A percentile compares a stretch with the other conserved stretches of the same genome.
Conservation (phyloP, 805 yeast species). For the Geotrichum ghanense region DNA sequence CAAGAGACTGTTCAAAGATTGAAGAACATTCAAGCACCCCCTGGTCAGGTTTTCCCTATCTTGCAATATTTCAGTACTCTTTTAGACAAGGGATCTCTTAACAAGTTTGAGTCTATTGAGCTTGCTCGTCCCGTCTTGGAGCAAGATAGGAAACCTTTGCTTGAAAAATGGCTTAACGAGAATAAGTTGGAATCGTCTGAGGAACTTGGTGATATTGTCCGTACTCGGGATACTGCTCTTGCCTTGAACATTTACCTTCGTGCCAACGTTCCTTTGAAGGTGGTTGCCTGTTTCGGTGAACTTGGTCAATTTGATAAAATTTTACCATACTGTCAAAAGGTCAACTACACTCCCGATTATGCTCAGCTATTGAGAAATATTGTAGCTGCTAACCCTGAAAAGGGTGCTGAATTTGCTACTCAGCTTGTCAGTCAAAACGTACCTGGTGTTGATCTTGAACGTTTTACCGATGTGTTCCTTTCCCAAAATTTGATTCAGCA, state of each 20-base stretch:
- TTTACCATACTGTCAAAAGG: conserved; percentile 85
- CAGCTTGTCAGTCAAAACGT: conserved; percentile 61
- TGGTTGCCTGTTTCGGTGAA: conserved; percentile 85
- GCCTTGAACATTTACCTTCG: conserved; percentile 87
- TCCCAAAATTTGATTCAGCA: conserved; percentile 92
- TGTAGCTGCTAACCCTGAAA: conserved; percentile 90
- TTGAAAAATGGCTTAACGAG: conserved; percentile 94
- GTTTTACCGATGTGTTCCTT: conserved; percentile 84
- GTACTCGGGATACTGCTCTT: conserved; percentile 72
- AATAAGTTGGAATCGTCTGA: conserved; percentile 92
- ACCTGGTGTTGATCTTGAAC: conserved; percentile 62
- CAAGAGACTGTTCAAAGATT: conserved; percentile 89
- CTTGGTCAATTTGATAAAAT: conserved; percentile 94
- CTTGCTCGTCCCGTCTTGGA: conserved; percentile 91
- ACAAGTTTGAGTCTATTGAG: conserved; percentile 88
- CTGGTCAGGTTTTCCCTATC: conserved; percentile 91
- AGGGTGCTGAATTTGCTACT: conserved; percentile 94
- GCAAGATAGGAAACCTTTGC: conserved; percentile 84
- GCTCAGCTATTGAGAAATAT: conserved; percentile 81
- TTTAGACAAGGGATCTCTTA: conserved; percentile 84
- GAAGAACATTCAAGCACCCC: conserved; percentile 81
- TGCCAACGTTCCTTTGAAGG: conserved; percentile 75
- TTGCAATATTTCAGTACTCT: conserved; percentile 84
- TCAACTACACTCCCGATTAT: conserved; percentile 80
- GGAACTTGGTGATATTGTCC: conserved; percentile 92